Conservation (phyloP, 129 eudicot genomes). For the Erigeron canadensis region DNA sequence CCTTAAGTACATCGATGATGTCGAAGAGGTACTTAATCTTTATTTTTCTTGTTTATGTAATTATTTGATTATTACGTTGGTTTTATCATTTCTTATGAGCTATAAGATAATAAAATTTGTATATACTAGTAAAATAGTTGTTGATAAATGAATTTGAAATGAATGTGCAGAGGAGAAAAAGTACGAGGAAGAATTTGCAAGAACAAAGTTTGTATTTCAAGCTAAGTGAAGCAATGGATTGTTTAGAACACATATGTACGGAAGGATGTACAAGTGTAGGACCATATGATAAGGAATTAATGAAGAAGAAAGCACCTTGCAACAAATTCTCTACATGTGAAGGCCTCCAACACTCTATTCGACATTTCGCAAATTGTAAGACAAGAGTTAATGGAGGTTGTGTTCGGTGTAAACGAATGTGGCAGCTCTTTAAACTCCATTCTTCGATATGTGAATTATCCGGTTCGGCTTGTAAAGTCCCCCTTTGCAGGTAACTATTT, state of each 20-base stretch:
- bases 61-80: too few species aligned
- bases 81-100: too few species aligned
- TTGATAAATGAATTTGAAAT: slow-evolving; percentile 16
- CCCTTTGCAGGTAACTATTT: slow-evolving; percentile 75
- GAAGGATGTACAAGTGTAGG: slow-evolving; percentile 97
- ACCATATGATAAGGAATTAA: slow-evolving; percentile 64
- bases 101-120: neutral
- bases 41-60: too few species aligned
- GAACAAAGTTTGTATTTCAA: slow-evolving; percentile 73
- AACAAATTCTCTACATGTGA: slow-evolving; percentile 72
- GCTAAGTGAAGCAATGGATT: slow-evolving; percentile 94
- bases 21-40: slow-evolving; percentile 54
- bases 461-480: slow-evolving; percentile 73
- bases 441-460: slow-evolving; percentile 78
- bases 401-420: slow-evolving; percentile 75
- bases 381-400: slow-evolving; percentile 88
- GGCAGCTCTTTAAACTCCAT: slow-evolving; percentile 91
- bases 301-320: slow-evolving; percentile 68
- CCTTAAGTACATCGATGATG: slow-evolving; percentile 83
- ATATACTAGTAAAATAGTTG: neutral
- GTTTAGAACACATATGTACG: slow-evolving; percentile 83
- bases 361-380: slow-evolving; percentile 75
- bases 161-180: slow-evolving; percentile 69
- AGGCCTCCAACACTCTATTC: slow-evolving; percentile 70
- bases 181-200: slow-evolving; percentile 54